Evolutionary conservation across 1,139 yeast genomes (phyloP), one percentile per base, ranked within the genome.

Genomic region (Candida sp.): DNA sequence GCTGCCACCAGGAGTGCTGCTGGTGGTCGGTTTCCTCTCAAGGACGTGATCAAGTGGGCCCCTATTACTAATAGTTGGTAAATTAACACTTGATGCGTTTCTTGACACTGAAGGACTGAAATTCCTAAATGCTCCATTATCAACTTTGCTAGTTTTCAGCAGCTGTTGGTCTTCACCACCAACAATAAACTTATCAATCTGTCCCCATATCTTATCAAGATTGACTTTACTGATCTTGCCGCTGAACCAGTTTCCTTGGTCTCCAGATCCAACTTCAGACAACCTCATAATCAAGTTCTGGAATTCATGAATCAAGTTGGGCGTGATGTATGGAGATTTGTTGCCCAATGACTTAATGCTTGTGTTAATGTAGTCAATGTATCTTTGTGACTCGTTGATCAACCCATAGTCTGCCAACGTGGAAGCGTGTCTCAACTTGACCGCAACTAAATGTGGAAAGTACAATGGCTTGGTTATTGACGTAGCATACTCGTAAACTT

Each of bases 151-250:
- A 32, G 69, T 72, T 7, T 40, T 49, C n/a, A 52, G 54, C 7
- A 71, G 70, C 1, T 65, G 58, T 44, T 86, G 93, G 49, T 90
- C 97, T 43, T 86, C 94, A 49, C 90, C 97, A 9, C 98, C 99
- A 3, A 97, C 90, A 56, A 94, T 94, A 65, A 93, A 90, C 66
- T 91, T 91, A 65, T 91, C 96, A 54, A 92, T 75, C 48, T 88
- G 92, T 7, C 93, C 94, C 96, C 96, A 89, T 53, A 92, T 86
- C 62, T 84, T 88, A 61, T 92, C 96, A 53, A 92, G 74, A 59
- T 88, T 89, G 11, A 96, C 96, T 63, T 85, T 86, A 35, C 88
- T 75, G 59, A 88, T 78, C 73, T 81, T 85, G 37, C 82, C 70
- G 26, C 85, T 78, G 57, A 85, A 78, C 90, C 91, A 85, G n/a